Evolutionary conservation across 768 basidiomycete species (phyloP).

Genomic region (Lentinus brumalis): DNA sequence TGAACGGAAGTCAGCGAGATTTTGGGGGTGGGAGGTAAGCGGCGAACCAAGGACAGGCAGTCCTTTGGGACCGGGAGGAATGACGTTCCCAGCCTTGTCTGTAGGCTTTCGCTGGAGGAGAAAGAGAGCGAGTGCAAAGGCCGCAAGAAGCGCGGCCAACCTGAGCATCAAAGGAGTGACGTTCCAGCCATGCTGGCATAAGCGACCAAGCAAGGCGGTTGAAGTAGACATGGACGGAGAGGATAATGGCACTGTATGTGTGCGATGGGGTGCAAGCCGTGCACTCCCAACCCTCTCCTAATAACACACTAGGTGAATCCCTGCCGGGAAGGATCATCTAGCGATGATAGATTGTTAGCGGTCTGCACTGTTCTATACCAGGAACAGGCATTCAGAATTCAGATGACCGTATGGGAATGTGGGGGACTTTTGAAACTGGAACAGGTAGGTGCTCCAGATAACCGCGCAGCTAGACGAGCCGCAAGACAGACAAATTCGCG

Average conservation of each 20-base stretch:
- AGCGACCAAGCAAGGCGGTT: background rate
- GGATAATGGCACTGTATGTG: background rate
- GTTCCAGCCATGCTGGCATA: background rate
- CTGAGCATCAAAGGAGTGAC: background rate
- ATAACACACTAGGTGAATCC: too few species aligned
- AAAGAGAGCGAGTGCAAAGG: slow-evolving; percentile 12
- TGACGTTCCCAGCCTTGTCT: slow-evolving; percentile 27
- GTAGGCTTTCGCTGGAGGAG: slow-evolving; percentile 21
- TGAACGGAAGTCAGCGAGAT: background rate
- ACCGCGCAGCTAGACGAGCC: too few species aligned
- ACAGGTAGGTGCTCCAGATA: too few species aligned
- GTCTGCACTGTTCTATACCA: too few species aligned
- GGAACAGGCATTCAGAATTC: too few species aligned
- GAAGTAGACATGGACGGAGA: background rate
- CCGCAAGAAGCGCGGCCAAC: background rate
- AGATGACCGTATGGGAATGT: too few species aligned
- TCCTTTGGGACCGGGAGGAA: slow-evolving; percentile 25
- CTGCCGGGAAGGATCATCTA: too few species aligned
- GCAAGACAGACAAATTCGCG: too few species aligned
- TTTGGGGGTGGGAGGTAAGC: background rate
- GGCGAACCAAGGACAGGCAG: slow-evolving; percentile 1
- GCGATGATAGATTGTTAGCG: too few species aligned
- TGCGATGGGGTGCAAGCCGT: too few species aligned
- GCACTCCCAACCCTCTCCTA: too few species aligned
- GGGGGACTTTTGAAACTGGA: too few species aligned